Evolutionary conservation across 2,329 filamentous ascomycete species (phyloP).

Genomic region (Cyphellophora europaea): DNA sequence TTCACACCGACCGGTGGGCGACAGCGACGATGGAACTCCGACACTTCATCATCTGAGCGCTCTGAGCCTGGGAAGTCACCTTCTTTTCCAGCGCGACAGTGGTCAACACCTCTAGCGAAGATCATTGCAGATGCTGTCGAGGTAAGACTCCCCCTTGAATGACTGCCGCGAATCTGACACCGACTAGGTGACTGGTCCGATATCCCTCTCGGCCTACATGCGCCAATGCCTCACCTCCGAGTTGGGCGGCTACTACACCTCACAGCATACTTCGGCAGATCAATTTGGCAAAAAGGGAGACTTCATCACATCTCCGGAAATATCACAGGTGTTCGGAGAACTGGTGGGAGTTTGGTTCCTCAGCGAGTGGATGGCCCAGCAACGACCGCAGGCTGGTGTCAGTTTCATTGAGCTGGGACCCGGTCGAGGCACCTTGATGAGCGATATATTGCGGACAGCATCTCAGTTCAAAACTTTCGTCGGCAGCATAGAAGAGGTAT

Average conservation of each 20-base stretch:
- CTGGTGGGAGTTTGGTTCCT: conserved; percentile 91
- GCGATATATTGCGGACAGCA: conserved; percentile 84
- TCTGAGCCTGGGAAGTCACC: no score
- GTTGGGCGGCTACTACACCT: conserved; percentile 87
- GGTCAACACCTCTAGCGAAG: conserved; percentile 89
- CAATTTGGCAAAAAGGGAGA: conserved; percentile 91
- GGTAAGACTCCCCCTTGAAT: conserved; percentile 38
- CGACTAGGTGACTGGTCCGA: conserved; percentile 67
- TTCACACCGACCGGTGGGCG: no score
- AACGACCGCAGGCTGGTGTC: conserved; percentile 60
- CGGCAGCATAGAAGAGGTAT: conserved; percentile 72
- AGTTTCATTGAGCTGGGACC: conserved; percentile 92
- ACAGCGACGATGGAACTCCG: no score
- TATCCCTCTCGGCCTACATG: conserved; percentile 92
- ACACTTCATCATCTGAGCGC: no score
- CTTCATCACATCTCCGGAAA: conserved; percentile 95
- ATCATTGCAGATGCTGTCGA: conserved; percentile 78
- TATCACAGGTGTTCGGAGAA: conserved; percentile 94
- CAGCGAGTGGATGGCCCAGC: conserved; percentile 92
- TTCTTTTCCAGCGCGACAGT: conserved; percentile 52
- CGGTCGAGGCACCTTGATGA: conserved; percentile 91
- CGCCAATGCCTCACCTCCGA: conserved; percentile 94
- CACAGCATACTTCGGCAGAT: conserved; percentile 50
- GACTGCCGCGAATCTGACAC: not conserved
- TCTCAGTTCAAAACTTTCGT: conserved; percentile 72